A percentile compares a stretch with the other conserved stretches of the same genome.
phyloP scores from a whole-genome alignment of 345 rosid species.

The Abelmoschus esculentus region DNA sequence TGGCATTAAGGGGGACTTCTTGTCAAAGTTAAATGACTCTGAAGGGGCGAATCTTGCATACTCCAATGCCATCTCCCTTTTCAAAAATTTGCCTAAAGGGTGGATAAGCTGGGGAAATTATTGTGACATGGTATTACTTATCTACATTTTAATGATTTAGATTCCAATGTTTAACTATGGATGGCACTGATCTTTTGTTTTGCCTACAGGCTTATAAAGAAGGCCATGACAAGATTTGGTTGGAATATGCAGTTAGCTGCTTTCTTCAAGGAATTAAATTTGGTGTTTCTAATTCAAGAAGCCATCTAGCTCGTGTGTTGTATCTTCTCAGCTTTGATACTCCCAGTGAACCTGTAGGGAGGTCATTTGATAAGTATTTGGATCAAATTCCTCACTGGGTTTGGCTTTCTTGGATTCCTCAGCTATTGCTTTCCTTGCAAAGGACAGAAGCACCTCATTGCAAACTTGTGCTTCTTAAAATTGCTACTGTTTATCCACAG shows the following conservation, averaged over 20 bases:
- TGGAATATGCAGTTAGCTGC: conserved; percentile 94
- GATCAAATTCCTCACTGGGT: conserved; percentile 99
- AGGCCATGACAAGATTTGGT: conserved; percentile 82
- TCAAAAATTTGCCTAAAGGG: conserved; percentile 89
- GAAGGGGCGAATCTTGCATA: conserved; percentile 81
- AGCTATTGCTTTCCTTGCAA: conserved; percentile 90
- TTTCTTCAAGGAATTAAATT: conserved; percentile 98
- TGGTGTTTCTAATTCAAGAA: conserved; percentile 90
- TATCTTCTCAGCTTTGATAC: conserved; percentile 97
- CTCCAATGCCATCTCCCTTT: conserved; percentile 78
- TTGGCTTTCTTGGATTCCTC: conserved; percentile 99
- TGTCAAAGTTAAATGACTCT: conserved; percentile 63
- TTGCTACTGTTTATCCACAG: conserved; percentile 92
- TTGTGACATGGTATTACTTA: conserved; percentile 77
- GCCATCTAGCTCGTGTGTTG: conserved; percentile 91
- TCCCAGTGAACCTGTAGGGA: conserved; percentile 86
- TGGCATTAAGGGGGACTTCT: conserved; percentile 81
- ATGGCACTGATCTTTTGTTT: conserved; percentile 15
- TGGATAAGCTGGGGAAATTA: conserved; percentile 99
- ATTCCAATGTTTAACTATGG: neutral
- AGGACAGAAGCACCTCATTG: conserved; percentile 95
- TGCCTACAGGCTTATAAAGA: conserved; percentile 78
- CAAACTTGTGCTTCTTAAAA: conserved; percentile 86
- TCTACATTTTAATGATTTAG: conserved; percentile 7
- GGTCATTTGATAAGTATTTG: conserved; percentile 83